Percentiles rank a stretch among this genome's conserved stretches.
Evolutionary conservation across 2,329 filamentous ascomycete genomes (phyloP).

Genomic region (Penicillium sp.): DNA sequence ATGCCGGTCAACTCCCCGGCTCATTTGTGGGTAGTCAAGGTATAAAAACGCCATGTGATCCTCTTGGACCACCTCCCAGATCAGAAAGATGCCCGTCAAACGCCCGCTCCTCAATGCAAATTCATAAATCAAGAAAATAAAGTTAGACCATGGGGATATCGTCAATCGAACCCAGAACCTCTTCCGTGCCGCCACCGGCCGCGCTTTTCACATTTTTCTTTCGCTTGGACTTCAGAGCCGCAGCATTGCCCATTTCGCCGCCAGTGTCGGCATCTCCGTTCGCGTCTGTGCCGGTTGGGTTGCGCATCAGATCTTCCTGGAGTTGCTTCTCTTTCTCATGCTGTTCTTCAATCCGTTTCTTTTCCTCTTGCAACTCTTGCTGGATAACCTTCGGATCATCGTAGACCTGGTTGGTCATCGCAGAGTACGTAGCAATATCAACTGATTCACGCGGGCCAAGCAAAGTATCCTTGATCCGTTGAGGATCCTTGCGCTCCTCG

Average conservation of each 20-base stretch:
- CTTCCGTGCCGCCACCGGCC: conserved; percentile 33
- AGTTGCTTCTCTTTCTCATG: conserved; percentile 41
- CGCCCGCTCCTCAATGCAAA: conserved; percentile 2
- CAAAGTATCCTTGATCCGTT: conserved; percentile 49
- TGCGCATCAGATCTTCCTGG: conserved; percentile 39
- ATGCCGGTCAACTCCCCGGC: no score
- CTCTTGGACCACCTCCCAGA: conserved; percentile 7
- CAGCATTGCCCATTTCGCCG: conserved; percentile 24
- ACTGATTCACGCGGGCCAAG: conserved; percentile 41
- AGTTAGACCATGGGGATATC: conserved; percentile 19
- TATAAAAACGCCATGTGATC: conserved; percentile 5
- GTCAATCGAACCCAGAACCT: conserved; percentile 38
- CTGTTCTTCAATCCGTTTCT: conserved; percentile 42
- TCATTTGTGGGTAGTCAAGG: background rate
- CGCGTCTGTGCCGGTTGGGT: conserved; percentile 32
- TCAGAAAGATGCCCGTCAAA: conserved; percentile 1
- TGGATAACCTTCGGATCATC: conserved; percentile 38
- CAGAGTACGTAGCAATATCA: conserved; percentile 40
- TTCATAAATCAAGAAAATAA: background rate
- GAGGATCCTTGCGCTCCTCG: conserved; percentile 53
- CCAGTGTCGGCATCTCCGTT: conserved; percentile 18
- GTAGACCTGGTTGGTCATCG: conserved; percentile 42
- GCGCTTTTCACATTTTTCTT: conserved; percentile 24
- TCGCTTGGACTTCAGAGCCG: conserved; percentile 25
- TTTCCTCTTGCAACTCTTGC: conserved; percentile 41